Evolutionary conservation across 306 rosid genomes (phyloP).

Genomic region (Prunus kanzakura): DNA sequence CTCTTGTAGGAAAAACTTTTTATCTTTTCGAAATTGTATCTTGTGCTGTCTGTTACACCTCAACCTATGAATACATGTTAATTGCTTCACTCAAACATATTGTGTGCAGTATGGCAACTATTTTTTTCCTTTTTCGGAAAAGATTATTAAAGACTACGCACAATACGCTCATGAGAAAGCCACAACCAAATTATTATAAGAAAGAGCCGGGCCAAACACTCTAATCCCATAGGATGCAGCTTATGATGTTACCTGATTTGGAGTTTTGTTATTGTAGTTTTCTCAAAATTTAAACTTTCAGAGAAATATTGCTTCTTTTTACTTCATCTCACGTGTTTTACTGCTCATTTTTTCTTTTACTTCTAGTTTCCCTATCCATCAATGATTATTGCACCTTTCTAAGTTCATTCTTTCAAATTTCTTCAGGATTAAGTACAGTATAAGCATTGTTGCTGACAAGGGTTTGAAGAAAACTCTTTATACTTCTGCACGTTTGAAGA

Average conservation of each 20-base stretch:
- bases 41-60: not conserved
- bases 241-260: not conserved
- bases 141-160: not conserved
- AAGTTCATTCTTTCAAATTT: slow-evolving; percentile 16
- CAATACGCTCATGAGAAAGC: not conserved
- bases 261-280: not conserved
- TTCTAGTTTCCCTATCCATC: not conserved
- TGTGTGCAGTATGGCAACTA: not conserved
- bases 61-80: not conserved
- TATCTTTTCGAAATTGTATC: too few relatives aligned
- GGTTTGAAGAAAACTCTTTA: slow-evolving; percentile 85
- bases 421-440: slow-evolving; percentile 90
- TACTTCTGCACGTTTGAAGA: slow-evolving; percentile 92
- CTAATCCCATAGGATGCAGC: not conserved
- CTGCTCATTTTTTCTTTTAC: not conserved
- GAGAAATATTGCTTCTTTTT: not conserved
- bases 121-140: not conserved
- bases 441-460: slow-evolving; percentile 97
- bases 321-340: not conserved
- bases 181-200: not conserved
- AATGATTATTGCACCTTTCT: not conserved
- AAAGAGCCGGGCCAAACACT: not conserved
- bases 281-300: not conserved
- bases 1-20: too few relatives aligned
- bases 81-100: not conserved